phyloP scores from a whole-genome alignment of 1,139 yeast genomes.

The Suhomyces bokatorum region DNA sequence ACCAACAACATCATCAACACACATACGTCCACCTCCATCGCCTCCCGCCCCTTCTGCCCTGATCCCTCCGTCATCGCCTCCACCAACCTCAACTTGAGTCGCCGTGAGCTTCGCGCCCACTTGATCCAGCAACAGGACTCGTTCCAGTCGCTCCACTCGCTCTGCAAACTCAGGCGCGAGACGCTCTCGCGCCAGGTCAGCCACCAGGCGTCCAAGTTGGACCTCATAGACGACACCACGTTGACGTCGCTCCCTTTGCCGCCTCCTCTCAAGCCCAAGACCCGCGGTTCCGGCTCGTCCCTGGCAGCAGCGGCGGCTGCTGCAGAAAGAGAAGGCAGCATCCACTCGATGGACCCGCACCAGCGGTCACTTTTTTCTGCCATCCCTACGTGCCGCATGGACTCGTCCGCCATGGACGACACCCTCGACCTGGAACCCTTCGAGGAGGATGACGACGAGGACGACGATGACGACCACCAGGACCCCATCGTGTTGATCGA shows the following conservation, averaged over 20 bases:
- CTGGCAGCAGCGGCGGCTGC: too few relatives aligned
- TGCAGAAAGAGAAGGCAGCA: not conserved
- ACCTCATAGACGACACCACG: constrained; percentile 59
- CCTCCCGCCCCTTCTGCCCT: constrained; percentile 7
- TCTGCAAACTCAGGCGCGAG: constrained; percentile 4
- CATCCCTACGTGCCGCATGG: not conserved
- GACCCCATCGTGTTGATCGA: constrained; percentile 56
- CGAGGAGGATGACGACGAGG: constrained; percentile 16
- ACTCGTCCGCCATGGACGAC: constrained; percentile 3
- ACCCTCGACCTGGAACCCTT: constrained; percentile 10
- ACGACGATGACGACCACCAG: constrained; percentile 32
- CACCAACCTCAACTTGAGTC: constrained; percentile 17
- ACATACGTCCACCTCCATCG: not conserved
- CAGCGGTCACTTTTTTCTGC: not conserved
- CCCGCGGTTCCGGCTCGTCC: constrained; percentile 8
- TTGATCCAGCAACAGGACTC: constrained; percentile 9
- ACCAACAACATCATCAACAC: not conserved
- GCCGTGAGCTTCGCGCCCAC: constrained; percentile 10
- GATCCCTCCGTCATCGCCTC: constrained; percentile 16
- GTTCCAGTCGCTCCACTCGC: not conserved
- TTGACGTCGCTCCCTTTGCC: constrained; percentile 69
- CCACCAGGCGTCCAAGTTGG: constrained; percentile 52
- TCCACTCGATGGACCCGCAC: not conserved
- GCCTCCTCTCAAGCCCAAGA: constrained; percentile 45
- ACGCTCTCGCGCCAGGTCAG: constrained; percentile 14